Percentiles rank a stretch among this genome's conserved stretches.
Conservation (phyloP, 2,329 filamentous ascomycete genomes). For the Fusarium sp. region DNA sequence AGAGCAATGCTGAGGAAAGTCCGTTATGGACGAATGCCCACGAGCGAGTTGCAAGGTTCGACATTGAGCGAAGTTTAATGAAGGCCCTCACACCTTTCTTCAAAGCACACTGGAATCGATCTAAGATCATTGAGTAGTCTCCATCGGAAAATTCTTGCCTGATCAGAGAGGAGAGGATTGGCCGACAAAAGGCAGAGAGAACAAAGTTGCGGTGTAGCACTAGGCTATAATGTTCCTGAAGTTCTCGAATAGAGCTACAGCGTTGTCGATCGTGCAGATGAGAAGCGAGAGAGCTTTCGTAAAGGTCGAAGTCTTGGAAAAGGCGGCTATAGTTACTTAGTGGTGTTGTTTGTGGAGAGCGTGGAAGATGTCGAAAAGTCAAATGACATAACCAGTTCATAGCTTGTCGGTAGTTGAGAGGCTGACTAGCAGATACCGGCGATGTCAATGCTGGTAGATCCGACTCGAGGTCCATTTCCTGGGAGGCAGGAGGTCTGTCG, state of each 20-base stretch:
- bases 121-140: background rate
- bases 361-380: background rate
- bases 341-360: background rate
- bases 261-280: background rate
- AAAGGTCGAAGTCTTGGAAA: constrained; percentile 1
- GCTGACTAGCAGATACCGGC: background rate
- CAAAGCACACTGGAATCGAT: constrained; percentile 8
- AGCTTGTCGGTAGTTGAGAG: constrained; percentile 21
- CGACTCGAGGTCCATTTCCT: constrained; percentile 18
- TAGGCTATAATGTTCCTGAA: constrained; percentile 20
- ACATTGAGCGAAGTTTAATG: constrained; percentile 20
- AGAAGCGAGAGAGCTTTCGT: constrained; percentile 1
- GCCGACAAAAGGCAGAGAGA: constrained; percentile 24
- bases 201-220: constrained; percentile 26
- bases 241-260: constrained; percentile 24
- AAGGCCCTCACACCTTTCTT: constrained; percentile 18
- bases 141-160: background rate
- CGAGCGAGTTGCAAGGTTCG: constrained; percentile 26
- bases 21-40: constrained; percentile 39
- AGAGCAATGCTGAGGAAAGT: constrained; percentile 26
- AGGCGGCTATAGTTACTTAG: background rate
- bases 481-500: constrained; percentile 21
- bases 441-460: constrained; percentile 5
- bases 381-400: constrained; percentile 36
- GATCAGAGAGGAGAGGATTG: constrained; percentile 5